Evolutionary conservation across 2,329 filamentous ascomycete species (phyloP).

Genomic region (Fusarium abutilonis): DNA sequence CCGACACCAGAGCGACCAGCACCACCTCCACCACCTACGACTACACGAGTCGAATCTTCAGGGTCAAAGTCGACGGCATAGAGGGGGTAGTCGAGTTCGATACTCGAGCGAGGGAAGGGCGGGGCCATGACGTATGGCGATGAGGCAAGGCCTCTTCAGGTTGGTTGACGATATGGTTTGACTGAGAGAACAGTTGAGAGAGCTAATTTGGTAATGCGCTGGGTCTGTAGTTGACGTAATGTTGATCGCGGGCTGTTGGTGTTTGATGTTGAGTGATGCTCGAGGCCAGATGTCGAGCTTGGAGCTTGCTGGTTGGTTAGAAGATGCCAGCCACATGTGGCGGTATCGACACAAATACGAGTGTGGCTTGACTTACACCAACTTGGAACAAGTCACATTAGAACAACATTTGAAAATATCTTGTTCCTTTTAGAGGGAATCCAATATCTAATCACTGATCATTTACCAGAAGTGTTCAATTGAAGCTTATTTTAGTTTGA

Average conservation of each 20-base stretch:
- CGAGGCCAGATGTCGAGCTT: conserved; percentile 44
- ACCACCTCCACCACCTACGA: conserved; percentile 90
- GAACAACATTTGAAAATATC: not conserved
- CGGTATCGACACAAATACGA: not conserved
- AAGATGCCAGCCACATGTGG: conserved; percentile 18
- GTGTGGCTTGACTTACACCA: conserved; percentile 47
- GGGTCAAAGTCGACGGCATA: conserved; percentile 91
- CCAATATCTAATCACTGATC: not conserved
- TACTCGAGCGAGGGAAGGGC: conserved; percentile 64
- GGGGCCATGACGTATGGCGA: conserved; percentile 49
- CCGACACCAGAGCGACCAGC: conserved; percentile 81
- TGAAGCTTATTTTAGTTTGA: not conserved
- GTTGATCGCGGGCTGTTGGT: conserved; percentile 25
- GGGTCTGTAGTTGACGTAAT: conserved; percentile 12
- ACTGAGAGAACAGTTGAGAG: not conserved
- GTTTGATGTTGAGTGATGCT: conserved; percentile 28
- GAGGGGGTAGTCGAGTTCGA: conserved; percentile 81
- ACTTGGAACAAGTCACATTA: not conserved
- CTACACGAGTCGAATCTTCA: conserved; percentile 75
- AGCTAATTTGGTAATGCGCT: conserved; percentile 12
- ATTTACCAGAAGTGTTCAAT: no score
- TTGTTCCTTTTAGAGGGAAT: not conserved
- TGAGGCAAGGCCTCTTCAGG: conserved; percentile 29
- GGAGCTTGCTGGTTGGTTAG: conserved; percentile 39
- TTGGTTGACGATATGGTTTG: not conserved